Base-by-base conservation (phyloP, 1,284 basidiomycete genomes). In the Malassezia vespertilionis region DNA sequence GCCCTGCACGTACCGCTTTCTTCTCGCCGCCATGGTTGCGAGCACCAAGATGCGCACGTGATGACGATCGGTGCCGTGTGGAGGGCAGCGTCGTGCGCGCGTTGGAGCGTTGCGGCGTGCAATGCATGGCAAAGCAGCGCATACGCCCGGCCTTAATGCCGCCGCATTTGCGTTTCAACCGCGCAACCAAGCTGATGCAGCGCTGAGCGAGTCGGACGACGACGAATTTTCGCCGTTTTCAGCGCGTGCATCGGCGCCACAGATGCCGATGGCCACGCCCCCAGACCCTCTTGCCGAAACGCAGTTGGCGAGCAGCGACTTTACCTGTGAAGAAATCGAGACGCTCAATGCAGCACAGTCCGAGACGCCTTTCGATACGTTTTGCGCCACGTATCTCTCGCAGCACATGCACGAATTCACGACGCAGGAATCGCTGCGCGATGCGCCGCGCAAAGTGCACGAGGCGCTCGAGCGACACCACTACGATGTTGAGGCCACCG, bases 401-500 rank as follows among this genome's bases (percentile, higher is more conserved):
- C 37, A 51, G 20, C 36, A 51, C 27, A 9, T 39, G 9, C 42
- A 35, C 30, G 44, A 33, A 45, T 45, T 41, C 21, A 21, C 21
- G 38, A 33, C 21, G 11, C 23, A 6, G 17, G n/a, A n/a, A n/a
- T n/a, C n/a, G n/a, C n/a, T 33, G 27, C 22, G 27, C 15, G 20
- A n/a, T 11, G 31, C 47, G 12, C 37, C 48, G 24, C 38, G 39
- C 17, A 22, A 26, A 28, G 41, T 54, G 27, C 52, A 95, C 72
- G 86, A 91, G 50, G 88, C 88, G 0, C 77, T 95, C 5, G 80
- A 82, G 23, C 77, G 79, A 41, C 82, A 86, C 53, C 84, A 80
- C 1, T 96, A 86, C 69, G 90, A 96, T 60, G 91, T 96, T 66
- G 88, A 95, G 62, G 78, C 79, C 30, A 82, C 90, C 8, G 90